Base-by-base conservation (phyloP, 805 yeast genomes). In the Candida argentea region DNA sequence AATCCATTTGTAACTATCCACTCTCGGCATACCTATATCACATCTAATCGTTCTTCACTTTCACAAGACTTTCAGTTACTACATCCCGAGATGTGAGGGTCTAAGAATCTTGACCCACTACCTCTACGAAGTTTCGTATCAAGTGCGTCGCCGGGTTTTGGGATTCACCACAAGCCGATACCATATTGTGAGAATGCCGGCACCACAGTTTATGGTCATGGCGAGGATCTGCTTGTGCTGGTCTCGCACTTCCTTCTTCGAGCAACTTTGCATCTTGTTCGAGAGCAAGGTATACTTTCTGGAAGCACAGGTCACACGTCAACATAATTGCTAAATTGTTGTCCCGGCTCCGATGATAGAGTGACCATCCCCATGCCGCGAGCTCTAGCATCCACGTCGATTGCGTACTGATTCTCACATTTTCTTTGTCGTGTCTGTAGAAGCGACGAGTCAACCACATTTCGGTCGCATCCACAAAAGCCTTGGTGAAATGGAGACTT, bases 131-230 rank as follows among this genome's bases (percentile, higher is more conserved):
- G 7, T 8, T 18, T 8, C 9, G 10, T 18, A 18, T 18, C 20
- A 18, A 18, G 10, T 18, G 10, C 10, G 7, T 7, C 10, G 20
- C 9, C 9, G 10, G 20, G 8, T 12, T 16, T 5, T 10, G 14
- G 8, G 18, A 11, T 6, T 22, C 17, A 37, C 15, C 3, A 21
- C 20, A 15, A 25, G 27, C 6, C 17, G 37, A 11, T 25, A 24
- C 44, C 26, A 48, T 34, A n/a, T 27, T 26, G 17, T 33, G 31
- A 1, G 36, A 27, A 26, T 39, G 37, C 7, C 48, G 34, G 38
- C 68, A 61, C 66, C 66, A 61, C 2, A 30, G 31, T 28, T 57
- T 57, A 36, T 61, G 67, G 16, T 54, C 57, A 3, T 22, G 27
- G 8, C 31, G 26, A 4, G 54, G 40, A 24, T 57, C 42, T 7